Evolutionary conservation across 495 filamentous ascomycete genomes (phyloP), one percentile per base, ranked within the genome.

Genomic region (Pseudevernia furfuracea): DNA sequence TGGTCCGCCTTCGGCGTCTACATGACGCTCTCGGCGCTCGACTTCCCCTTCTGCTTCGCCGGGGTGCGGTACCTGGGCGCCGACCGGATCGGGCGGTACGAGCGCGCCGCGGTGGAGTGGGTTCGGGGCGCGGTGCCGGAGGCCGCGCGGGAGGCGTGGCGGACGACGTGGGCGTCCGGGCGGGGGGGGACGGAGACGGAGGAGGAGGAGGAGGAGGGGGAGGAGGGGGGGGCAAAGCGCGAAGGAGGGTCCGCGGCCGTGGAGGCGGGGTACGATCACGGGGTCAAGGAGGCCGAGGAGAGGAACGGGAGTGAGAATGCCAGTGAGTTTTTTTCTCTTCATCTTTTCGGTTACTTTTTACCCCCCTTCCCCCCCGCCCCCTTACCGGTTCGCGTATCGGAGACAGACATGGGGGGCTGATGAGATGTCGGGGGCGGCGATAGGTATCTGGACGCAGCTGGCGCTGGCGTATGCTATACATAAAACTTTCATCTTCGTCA

Each of bases 401-500:
- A n/a, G n/a, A n/a, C n/a, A n/a, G n/a, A n/a, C n/a, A n/a, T n/a
- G n/a, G 8, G 6, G 59, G 25, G 39, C 38, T 43, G 17, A 36
- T 21, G n/a, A 34, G n/a, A n/a, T n/a, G n/a, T n/a, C n/a, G n/a
- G n/a, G n/a, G n/a, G 32, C 59, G 55, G 53, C 36, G 38, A 15
- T 58, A 89, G 87, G 85, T 68, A 77, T 91, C 52, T 89, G 86
- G 86, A 99, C 94, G 6, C 92, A 97, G 69, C 78, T 97, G 34
- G 94, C 89, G 19, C 83, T 99, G 19, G 95, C 94, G 9, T 99
- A 99, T 69, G 94, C 93, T 0, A 88, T 99, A 59, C 94, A 99
- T 80, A 99, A 99, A 76, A 94, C 88, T 66, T 92, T 98, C 74
- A 96, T 99, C 60, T 96, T 99, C 74, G 76, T 97, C 61, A 83